A percentile compares a stretch with the other conserved stretches of the same genome.
Evolutionary conservation across 2,329 filamentous ascomycete genomes (phyloP).

Genomic region (Daldinia sp.): DNA sequence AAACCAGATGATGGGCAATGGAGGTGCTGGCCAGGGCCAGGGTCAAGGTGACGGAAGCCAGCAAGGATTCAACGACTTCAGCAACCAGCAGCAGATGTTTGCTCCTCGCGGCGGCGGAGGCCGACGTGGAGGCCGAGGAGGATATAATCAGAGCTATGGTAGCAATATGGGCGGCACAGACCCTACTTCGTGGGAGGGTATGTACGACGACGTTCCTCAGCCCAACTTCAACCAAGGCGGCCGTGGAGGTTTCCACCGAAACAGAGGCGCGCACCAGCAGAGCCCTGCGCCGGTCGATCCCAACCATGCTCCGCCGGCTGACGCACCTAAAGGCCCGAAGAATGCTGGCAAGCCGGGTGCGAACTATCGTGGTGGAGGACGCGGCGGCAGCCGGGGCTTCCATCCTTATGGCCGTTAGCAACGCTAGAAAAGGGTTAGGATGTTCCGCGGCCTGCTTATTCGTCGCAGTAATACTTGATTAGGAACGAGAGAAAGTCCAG

Average conservation of each 20-base stretch:
- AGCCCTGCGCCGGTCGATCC: conserved; percentile 62
- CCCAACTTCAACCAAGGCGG: conserved; percentile 71
- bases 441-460: background rate
- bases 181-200: conserved; percentile 94
- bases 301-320: conserved; percentile 75
- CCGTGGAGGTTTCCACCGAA: conserved; percentile 57
- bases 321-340: conserved; percentile 94
- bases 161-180: conserved; percentile 64
- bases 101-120: conserved; percentile 49
- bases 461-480: conserved; percentile 4
- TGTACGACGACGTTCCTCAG: conserved; percentile 96
- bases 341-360: conserved; percentile 92
- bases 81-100: conserved; percentile 48
- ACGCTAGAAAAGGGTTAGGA: conserved; percentile 8
- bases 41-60: conserved; percentile 50
- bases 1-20: conserved; percentile 53
- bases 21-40: conserved; percentile 52
- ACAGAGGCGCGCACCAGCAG: conserved; percentile 51
- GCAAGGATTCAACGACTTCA: conserved; percentile 47
- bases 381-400: conserved; percentile 79
- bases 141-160: conserved; percentile 55
- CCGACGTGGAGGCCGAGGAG: conserved; percentile 50
- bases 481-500: conserved; percentile 11
- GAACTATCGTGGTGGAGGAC: conserved; percentile 91
- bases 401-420: conserved; percentile 74